Evolutionary conservation across 306 rosid species (phyloP), one percentile per base, ranked within the genome.

Genomic region (Trifolium pratense): DNA sequence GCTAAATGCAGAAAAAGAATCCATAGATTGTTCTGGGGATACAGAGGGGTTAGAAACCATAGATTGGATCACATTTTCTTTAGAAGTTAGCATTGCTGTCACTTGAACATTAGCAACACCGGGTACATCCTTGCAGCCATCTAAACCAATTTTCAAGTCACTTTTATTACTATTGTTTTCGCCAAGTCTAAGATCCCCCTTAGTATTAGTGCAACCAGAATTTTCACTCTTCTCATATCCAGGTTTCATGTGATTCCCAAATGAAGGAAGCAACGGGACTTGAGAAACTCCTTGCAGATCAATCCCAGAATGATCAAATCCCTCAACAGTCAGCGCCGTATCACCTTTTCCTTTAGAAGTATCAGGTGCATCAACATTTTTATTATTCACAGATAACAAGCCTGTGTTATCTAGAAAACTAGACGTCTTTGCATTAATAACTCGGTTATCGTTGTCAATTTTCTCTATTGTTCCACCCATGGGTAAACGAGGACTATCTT

Each of bases 381-480:
- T 48, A 55, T 67, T 61, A 18, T 77, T 56, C 40, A 75, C 73
- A 72, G 84, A 71, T 43, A 80, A 56, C 58, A 64, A 58, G n/a
- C 61, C 42, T 20, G 36, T 57, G 57, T 68, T 31, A 52, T 68
- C 87, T 15, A 77, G 52, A 76, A 60, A 39, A 75, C 83, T 71
- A 67, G 80, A 76, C 78, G 78, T 68, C 61, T 77, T 78, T 49
- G 68, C 75, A 78, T 86, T 87, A 18, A 77, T 52, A 76, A 74
- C 66, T 75, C 37, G 66, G 71, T 62, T 36, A 66, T 73, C 31
- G 77, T 63, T 72, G 6, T 78, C 80, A 68, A 37, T 73, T 79
- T 81, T 84, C 76, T 80, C 83, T 46, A 67, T 61, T 32, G 72
- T 70, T 77, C 60, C 91, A 79, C 78, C 87, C 60, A 67, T 53